Evolutionary conservation across 306 rosid species (phyloP).

Genomic region (apple (Malus domestica)): ASM211411v1 NC_041792.1:25632407-25632906

Average conservation of each 20-base stretch:
- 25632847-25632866: background rate
- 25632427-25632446: background rate
- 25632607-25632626: constrained; percentile 65
- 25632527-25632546: background rate
- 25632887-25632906: background rate
- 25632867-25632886: background rate
- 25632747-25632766: background rate
- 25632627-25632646: constrained; percentile 81
- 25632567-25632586: background rate
- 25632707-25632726: constrained; percentile 62
- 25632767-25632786: background rate
- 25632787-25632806: background rate
- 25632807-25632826: background rate
- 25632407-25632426: background rate
- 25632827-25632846: background rate
- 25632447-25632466: constrained; percentile 8
- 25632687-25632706: constrained; percentile 87
- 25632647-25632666: constrained; percentile 89
- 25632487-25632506: constrained; percentile 26
- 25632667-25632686: constrained; percentile 80
- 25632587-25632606: constrained; percentile 30
- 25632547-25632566: background rate
- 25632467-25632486: constrained; percentile 16
- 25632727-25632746: background rate
- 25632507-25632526: background rate